phyloP scores from a whole-genome alignment of 2,329 filamentous ascomycete genomes.

The Pseudomassariella vexata region DNA sequence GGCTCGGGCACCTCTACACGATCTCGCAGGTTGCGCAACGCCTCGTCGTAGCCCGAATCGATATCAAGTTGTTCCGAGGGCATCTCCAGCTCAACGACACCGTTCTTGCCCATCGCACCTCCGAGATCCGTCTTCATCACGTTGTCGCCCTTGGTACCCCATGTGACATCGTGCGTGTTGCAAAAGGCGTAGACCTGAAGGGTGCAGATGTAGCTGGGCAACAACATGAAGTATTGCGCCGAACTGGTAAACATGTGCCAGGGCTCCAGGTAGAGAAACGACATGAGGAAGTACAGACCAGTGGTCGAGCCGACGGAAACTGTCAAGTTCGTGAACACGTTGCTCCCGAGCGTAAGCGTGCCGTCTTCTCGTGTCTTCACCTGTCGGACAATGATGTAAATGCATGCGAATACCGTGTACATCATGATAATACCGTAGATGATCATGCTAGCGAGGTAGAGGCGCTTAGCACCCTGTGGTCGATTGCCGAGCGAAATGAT shows the following conservation, averaged over 20 bases:
- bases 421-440: slow-evolving; percentile 92
- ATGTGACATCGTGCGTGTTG: slow-evolving; percentile 98
- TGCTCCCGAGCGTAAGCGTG: slow-evolving; percentile 70
- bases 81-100: slow-evolving; percentile 92
- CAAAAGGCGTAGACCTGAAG: slow-evolving; percentile 98
- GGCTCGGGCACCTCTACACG: slow-evolving; percentile 71
- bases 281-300: slow-evolving; percentile 94
- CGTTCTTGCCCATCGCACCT: slow-evolving; percentile 70
- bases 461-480: slow-evolving; percentile 86
- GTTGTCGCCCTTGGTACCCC: slow-evolving; percentile 99
- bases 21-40: slow-evolving; percentile 90
- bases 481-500: slow-evolving; percentile 95
- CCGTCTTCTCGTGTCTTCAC: slow-evolving; percentile 46
- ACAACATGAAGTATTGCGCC: slow-evolving; percentile 84
- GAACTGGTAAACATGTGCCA: slow-evolving; percentile 98
- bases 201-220: slow-evolving; percentile 93
- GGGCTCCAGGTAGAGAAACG: slow-evolving; percentile 91
- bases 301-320: slow-evolving; percentile 84
- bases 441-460: slow-evolving; percentile 84
- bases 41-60: slow-evolving; percentile 95
- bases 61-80: slow-evolving; percentile 97
- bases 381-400: slow-evolving; percentile 87
- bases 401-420: slow-evolving; percentile 83
- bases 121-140: slow-evolving; percentile 89
- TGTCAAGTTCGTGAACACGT: slow-evolving; percentile 92